A percentile compares a stretch with the other conserved stretches of the same genome.
phyloP scores from a whole-genome alignment of 2,329 filamentous ascomycete genomes.

The Cladophialophora yegresii region DNA sequence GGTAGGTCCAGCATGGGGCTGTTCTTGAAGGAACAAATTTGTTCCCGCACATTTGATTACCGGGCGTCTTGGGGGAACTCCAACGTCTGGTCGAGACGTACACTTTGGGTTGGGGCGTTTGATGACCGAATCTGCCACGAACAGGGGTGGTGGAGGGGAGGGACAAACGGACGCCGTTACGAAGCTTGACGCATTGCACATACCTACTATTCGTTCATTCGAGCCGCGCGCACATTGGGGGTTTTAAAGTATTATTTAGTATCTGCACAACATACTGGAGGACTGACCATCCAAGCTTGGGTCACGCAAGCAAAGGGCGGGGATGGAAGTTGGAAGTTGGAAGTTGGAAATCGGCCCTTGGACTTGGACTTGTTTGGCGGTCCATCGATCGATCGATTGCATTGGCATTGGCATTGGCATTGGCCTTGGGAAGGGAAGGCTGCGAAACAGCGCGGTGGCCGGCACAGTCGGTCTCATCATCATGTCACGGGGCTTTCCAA shows the following conservation, averaged over 20 bases:
- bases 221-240: not conserved
- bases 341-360: too few species aligned
- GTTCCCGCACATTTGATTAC: not conserved
- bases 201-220: not conserved
- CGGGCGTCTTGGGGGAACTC: not conserved
- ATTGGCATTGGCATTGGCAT: too few species aligned
- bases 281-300: not conserved
- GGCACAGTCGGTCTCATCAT: not conserved
- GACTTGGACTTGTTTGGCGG: too few species aligned
- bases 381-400: too few species aligned
- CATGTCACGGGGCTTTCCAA: too few species aligned
- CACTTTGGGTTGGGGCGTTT: not conserved
- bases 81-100: not conserved
- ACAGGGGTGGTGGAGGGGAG: not conserved
- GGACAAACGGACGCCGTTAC: conserved; percentile 10
- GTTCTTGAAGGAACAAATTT: not conserved
- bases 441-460: not conserved
- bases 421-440: too few species aligned
- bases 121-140: not conserved
- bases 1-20: not conserved
- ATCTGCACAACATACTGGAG: not conserved
- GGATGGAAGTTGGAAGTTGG: not conserved
- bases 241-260: not conserved
- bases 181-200: conserved; percentile 11
- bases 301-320: not conserved